These are phyloP conservation scores for Emmonsiellopsis sp. DNA, from an alignment of 2,329 filamentous ascomycete genomes.

Conservation along the genomic window DNA sequence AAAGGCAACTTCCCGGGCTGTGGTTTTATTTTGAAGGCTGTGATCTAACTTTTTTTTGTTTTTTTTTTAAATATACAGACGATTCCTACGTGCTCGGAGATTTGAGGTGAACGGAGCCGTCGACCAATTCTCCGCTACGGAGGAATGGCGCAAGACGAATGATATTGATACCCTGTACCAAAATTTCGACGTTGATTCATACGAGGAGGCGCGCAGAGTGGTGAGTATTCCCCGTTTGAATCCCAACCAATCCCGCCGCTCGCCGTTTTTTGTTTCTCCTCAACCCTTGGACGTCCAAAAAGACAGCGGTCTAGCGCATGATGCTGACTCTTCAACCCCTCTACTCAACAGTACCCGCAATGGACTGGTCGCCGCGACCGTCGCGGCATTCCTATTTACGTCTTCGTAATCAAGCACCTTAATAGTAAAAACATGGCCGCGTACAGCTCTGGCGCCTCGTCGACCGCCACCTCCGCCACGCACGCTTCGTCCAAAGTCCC, in stretches of 20 bases:
- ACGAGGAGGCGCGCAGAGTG: constrained; percentile 65
- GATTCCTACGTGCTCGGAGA: constrained; percentile 75
- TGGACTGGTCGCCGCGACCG: constrained; percentile 88
- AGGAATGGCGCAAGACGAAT: constrained; percentile 76
- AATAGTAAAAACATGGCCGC: constrained; percentile 71
- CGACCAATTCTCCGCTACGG: constrained; percentile 77
- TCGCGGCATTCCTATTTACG: constrained; percentile 83
- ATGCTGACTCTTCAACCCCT: background rate
- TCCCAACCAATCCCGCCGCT: background rate
- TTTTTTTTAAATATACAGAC: constrained; percentile 42
- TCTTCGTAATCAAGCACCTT: constrained; percentile 77
- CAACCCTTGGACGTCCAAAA: constrained; percentile 6
- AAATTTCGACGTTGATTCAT: constrained; percentile 76
- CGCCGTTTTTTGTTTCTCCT: background rate
- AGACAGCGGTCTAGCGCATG: background rate
- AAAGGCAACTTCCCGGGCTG: too few relatives aligned
- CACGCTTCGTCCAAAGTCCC: constrained; percentile 51
- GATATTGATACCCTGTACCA: constrained; percentile 71
- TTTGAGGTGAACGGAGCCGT: constrained; percentile 72
- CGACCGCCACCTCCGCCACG: constrained; percentile 47
- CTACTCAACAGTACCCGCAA: constrained; percentile 66
- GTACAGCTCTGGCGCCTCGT: constrained; percentile 53
- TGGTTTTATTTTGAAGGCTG: background rate
- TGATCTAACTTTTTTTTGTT: background rate
- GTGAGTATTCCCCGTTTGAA: constrained; percentile 38